Base-by-base conservation (phyloP, 495 filamentous ascomycete genomes). In the Penicillium herquei region DNA sequence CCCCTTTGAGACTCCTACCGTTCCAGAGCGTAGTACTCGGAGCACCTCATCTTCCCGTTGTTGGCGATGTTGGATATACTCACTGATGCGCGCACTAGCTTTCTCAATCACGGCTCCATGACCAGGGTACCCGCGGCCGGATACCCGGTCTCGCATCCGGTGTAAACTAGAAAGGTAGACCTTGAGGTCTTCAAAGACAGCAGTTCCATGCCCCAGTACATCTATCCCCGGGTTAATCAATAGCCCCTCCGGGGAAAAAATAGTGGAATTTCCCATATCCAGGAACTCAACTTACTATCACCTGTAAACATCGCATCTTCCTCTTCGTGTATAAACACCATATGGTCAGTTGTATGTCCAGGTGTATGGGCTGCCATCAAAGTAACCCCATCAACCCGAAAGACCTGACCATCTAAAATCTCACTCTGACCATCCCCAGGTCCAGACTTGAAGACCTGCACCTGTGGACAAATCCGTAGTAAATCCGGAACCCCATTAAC, bases 261-360 rank as follows among this genome's bases (percentile, higher is more conserved):
- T 35, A 37, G 35, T 17, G 0, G 18, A 12, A 12, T 26, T 26
- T 26, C 21, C 21, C 21, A 26, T 17, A 13, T 10, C 2, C 2
- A 31, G 51, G 11, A 21, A 14, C 10, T 11, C 5, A n/a, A 67
- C 74, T 61, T 54, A 78, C 76, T 97, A 64, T 98, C 94, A 39
- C 90, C 94, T 0, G 92, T 96, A 70, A 98, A 96, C 66, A 98
- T 80, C 8, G 90, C 90, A 65, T 88, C 81, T 63, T 94, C 89
- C 62, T 96, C 87, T 56, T 75, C 69, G 10, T 90, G 62, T 17
- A 87, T 54, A 52, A 94, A 81, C 26, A 78, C 82, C 82, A 94
- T 88, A 68, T 98, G 94, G 63, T 98, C 94, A 2, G 68, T 71
- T 0, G 94, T 88, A 67, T 98, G 94, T 1, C 94, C 94, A 0